Conservation (phyloP, 2,329 filamentous ascomycete genomes). For the Trichoderma aggressivum region DNA sequence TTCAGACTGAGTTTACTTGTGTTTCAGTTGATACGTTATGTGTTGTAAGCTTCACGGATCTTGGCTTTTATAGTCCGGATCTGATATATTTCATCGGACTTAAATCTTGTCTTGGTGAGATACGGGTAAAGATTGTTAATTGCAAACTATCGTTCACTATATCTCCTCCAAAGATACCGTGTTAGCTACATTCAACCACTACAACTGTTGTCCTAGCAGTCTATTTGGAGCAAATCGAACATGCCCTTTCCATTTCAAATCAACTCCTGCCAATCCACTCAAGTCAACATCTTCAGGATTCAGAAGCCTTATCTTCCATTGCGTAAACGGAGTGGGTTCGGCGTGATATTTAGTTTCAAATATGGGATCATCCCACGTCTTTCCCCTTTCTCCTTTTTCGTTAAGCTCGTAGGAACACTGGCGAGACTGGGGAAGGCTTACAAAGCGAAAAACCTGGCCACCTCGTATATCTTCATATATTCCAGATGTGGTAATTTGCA, state of each 20-base stretch:
- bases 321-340: background rate
- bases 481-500: background rate
- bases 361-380: background rate
- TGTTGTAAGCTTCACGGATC: background rate
- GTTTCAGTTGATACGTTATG: background rate
- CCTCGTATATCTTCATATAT: background rate
- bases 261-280: background rate
- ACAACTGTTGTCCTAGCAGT: fast-evolving
- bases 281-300: background rate
- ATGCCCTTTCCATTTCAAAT: background rate
- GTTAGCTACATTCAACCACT: background rate
- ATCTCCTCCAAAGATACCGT: background rate
- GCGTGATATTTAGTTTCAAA: background rate
- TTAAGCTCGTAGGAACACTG: background rate
- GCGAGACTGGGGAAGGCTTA: background rate
- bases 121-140: background rate
- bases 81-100: background rate
- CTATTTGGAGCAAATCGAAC: background rate
- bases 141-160: background rate
- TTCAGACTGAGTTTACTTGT: background rate
- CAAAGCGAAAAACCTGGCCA: background rate
- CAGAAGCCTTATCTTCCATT: background rate
- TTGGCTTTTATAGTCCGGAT: background rate
- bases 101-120: background rate
- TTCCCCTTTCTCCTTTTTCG: background rate